A percentile compares a stretch with the other conserved stretches of the same genome.
Conservation (phyloP, 2,329 filamentous ascomycete genomes). For the Mariannaea elegans region DNA sequence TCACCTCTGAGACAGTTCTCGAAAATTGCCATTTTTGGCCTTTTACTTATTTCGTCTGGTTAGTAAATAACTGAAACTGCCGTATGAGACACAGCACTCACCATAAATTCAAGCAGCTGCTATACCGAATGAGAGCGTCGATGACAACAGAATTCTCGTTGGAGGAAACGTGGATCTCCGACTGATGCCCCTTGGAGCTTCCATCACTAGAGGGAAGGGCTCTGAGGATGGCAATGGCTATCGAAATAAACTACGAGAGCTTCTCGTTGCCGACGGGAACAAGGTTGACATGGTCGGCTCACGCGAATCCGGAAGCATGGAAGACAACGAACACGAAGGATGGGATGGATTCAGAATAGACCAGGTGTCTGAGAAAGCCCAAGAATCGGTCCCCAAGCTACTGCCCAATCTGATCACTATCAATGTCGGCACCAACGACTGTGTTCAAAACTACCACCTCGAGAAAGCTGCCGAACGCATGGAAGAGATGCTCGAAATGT, state of each 20-base stretch:
- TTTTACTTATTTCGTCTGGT: slow-evolving; percentile 31
- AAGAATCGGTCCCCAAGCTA: slow-evolving; percentile 39
- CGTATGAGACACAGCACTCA: not conserved
- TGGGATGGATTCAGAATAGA: slow-evolving; percentile 54
- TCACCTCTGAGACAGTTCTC: slow-evolving; percentile 9
- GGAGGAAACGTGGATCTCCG: slow-evolving; percentile 41
- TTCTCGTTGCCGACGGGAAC: slow-evolving; percentile 46
- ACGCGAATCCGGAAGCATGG: slow-evolving; percentile 50
- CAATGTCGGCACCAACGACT: slow-evolving; percentile 57
- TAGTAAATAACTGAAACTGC: slow-evolving; percentile 30
- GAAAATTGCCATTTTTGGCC: slow-evolving; percentile 30
- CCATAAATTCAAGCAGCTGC: not conserved
- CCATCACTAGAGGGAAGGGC: slow-evolving; percentile 50
- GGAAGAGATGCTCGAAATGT: slow-evolving; percentile 46
- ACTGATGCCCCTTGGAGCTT: slow-evolving; percentile 55
- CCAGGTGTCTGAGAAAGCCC: slow-evolving; percentile 48
- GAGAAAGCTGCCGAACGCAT: slow-evolving; percentile 44
- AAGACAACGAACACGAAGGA: slow-evolving; percentile 54
- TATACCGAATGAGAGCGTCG: not conserved
- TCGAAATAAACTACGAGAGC: slow-evolving; percentile 44
- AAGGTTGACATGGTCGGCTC: slow-evolving; percentile 52
- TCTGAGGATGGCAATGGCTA: slow-evolving; percentile 53
- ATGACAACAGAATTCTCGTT: slow-evolving; percentile 3
- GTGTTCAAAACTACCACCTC: slow-evolving; percentile 45
- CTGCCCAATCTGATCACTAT: slow-evolving; percentile 53